Base-by-base conservation (phyloP, 148 eudicot genomes). In the Rhododendron henanense region DNA sequence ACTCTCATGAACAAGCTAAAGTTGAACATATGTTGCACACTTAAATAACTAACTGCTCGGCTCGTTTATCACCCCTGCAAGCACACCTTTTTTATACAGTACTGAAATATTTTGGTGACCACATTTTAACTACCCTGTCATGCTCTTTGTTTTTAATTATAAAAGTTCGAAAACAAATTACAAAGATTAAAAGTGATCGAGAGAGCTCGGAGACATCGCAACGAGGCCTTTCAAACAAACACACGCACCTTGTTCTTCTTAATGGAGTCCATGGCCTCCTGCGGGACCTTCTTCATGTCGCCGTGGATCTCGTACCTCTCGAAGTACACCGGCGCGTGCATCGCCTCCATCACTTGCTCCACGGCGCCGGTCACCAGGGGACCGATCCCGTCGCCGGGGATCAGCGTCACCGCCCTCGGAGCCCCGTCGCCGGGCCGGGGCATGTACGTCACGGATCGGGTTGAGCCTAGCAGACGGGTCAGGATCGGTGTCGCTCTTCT, bases 371-470 rank as follows among this genome's bases (percentile, higher is more conserved):
- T 95, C 16, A 95, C 98, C 48, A 94, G 84, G 0, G 96, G 98
- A 0, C 98, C 98, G 88, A 95, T 91, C 1, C 98, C 96, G 88
- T 95, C 98, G 3, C 98, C 96, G 4, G 98, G 94, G 13, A 95
- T 93, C 6, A 95, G 88, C 44, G 96, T 95, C 3, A 95, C 96
- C 18, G 87, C 74, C 2, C 96, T 90, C 0, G 94, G 92, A 4
- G 89, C 82, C 3, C 93, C 96, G 87, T 93, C 96, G 3, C 96
- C 95, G n/a, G 98, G 96, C 6, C 98, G 94, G 18, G 98, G 98
- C 98, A 95, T 95, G 96, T 95, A 95, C 79, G 98, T 94, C 0
- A 95, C 90, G 47, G 94, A 88, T 86, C 94, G 93, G 85, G 87
- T 67, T 4, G 44, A 23, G 18, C 67, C 81, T 31, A 61, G 73